Conservation (phyloP, 2,329 filamentous ascomycete species). For the Ceratocystis smalleyi region DNA sequence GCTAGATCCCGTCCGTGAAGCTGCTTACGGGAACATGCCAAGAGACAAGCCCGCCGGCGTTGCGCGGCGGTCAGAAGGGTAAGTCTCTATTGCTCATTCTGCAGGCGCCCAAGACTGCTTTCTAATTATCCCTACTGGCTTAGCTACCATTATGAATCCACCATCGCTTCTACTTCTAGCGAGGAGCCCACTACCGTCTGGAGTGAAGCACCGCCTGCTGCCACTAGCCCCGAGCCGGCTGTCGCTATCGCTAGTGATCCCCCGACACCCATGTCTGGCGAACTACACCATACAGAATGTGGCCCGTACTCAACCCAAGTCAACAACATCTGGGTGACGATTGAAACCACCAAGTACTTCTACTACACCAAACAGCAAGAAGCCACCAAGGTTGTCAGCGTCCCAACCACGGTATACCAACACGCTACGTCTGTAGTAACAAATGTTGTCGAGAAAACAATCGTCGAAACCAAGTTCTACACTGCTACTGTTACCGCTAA, state of each 20-base stretch:
- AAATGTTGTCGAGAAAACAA: neutral
- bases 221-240: neutral
- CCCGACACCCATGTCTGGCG: neutral
- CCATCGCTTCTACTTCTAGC: neutral
- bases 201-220: neutral
- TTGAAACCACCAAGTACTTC: constrained; percentile 18
- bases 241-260: neutral
- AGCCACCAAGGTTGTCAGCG: constrained; percentile 1
- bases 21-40: neutral
- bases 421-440: constrained; percentile 13
- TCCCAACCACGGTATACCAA: constrained; percentile 4
- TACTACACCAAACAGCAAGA: constrained; percentile 18
- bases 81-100: neutral
- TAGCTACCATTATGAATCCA: neutral
- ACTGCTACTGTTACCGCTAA: constrained; percentile 1
- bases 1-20: neutral
- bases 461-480: neutral
- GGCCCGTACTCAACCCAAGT: neutral
- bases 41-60: neutral
- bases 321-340: constrained; percentile 18
- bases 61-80: neutral
- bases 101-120: neutral
- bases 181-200: neutral
- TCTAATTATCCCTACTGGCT: neutral
- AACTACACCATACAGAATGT: constrained; percentile 12